Evolutionary conservation across 345 rosid species (phyloP).

Genomic region (Gynandropsis gynandra): DNA sequence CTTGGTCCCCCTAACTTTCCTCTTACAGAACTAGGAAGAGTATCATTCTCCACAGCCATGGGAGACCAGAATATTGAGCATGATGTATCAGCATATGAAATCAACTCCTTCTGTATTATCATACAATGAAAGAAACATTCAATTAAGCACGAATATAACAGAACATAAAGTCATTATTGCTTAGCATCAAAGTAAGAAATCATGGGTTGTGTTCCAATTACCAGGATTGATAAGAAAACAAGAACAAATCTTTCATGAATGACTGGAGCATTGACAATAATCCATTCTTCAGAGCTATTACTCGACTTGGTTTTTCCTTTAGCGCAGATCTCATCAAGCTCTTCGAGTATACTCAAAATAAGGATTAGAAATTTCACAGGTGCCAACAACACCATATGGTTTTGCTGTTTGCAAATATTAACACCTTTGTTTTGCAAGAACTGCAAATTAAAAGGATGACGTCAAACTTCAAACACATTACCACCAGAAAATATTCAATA

Average conservation of each 20-base stretch:
- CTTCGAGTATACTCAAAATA: conserved; percentile 45
- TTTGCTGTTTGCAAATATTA: conserved; percentile 40
- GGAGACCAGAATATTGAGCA: conserved; percentile 59
- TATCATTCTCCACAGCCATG: conserved; percentile 32
- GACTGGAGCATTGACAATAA: conserved; percentile 27
- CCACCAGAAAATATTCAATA: background rate
- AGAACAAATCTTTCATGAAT: conserved; percentile 38
- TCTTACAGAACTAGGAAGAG: conserved; percentile 59
- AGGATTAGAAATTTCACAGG: conserved; percentile 62
- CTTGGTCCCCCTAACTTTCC: conserved; percentile 98
- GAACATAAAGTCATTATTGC: background rate
- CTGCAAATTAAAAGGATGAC: conserved; percentile 33
- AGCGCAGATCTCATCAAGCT: conserved; percentile 44
- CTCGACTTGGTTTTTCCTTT: conserved; percentile 22
- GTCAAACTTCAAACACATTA: conserved; percentile 17
- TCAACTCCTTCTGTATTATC: conserved; percentile 57
- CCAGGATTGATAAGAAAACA: conserved; percentile 46
- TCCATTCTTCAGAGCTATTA: conserved; percentile 23
- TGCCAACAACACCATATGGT: conserved; percentile 31
- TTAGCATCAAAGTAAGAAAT: conserved; percentile 12
- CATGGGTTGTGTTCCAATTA: conserved; percentile 26
- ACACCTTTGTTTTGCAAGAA: conserved; percentile 42
- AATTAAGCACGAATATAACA: conserved; percentile 11
- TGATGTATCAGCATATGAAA: conserved; percentile 52
- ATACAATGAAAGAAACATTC: conserved; percentile 12